Percentiles rank a stretch among this genome's conserved stretches.
These are phyloP conservation scores for Termitomyces bulborhizus DNA, from an alignment of 768 basidiomycete species.

Conservation along the genomic window DNA sequence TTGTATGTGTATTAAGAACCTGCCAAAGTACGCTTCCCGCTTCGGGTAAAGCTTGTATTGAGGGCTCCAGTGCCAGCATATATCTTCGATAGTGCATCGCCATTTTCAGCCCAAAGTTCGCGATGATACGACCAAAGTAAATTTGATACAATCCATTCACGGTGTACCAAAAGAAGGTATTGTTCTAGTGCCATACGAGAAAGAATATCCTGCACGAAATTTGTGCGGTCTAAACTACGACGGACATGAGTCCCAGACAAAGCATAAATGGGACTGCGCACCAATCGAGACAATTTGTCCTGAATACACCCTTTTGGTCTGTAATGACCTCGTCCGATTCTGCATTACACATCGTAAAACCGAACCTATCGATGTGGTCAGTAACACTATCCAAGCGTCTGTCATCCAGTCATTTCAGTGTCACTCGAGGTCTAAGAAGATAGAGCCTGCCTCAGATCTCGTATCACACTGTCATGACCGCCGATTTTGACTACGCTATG, in stretches of 20 bases:
- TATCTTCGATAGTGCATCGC: conserved; percentile 86
- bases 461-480: conserved; percentile 83
- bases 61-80: conserved; percentile 93
- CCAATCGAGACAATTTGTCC: conserved; percentile 97
- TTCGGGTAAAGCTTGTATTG: conserved; percentile 94
- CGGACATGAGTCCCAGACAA: conserved; percentile 3
- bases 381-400: conserved; percentile 57
- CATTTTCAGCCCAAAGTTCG: conserved; percentile 96
- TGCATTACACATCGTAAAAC: conserved; percentile 78
- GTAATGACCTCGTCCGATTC: conserved; percentile 65
- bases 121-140: conserved; percentile 84
- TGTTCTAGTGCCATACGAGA: conserved; percentile 77
- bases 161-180: conserved; percentile 73
- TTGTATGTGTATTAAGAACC: conserved; percentile 32
- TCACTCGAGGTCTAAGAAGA: not conserved
- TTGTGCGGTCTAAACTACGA: conserved; percentile 87
- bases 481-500: conserved; percentile 73
- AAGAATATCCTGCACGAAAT: conserved; percentile 94
- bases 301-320: conserved; percentile 87
- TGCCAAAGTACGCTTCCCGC: conserved; percentile 89
- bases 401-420: conserved; percentile 1
- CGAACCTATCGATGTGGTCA: conserved; percentile 70
- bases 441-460: conserved; percentile 54
- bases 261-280: conserved; percentile 23
- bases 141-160: conserved; percentile 65